Base-by-base conservation (phyloP, 2,329 filamentous ascomycete species). In the Decorospora gaudefroyi region DNA sequence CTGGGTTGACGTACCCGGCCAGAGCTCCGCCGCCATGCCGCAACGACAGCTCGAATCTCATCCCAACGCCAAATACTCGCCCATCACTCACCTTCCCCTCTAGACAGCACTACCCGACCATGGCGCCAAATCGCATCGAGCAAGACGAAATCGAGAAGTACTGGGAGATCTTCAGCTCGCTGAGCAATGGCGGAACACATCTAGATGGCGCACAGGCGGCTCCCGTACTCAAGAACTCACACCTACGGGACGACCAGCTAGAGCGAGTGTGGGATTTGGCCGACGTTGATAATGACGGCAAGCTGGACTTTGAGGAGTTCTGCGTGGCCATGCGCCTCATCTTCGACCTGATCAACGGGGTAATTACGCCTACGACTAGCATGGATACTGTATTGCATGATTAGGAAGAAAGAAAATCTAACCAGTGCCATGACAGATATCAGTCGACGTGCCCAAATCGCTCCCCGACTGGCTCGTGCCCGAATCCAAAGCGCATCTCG, bases 251-350 rank as follows among this genome's bases (percentile, higher is more conserved):
- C 69, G 83, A 86, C 65, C 92, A 99, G 75, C 85, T 99, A n/a
- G 93, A 97, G 75, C 83, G 85, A 61, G 89, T 99, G 52, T 99
- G 93, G 93, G 93, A 99, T 67, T 80, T 99, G 52, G 90, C 93
- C 46, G 93, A 99, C 70, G 90, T 99, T 50, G 93, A 99, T 73
- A 91, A 91, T 61, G 93, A 99, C 76, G 93, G 93, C 53, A 95
- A 95, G 72, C 79, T 99, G 41, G 93, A 99, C 74, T 99, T 99
- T 76, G 93, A 99, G 75, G 93, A 99, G 78, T 99, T 99, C 72
- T 99, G 93, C 72, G 93, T 99, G 46, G 93, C 91, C 26, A 99
- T 99, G 93, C 84, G 93, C 65, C 77, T 99, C 65, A 96, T 97
- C 63, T 99, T 97, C 72, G 93, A 99, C 70, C 77, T 97, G 56